Evolutionary conservation across 169 alveolate species (phyloP).

Genomic region (Plasmodium cynomolgi): DNA sequence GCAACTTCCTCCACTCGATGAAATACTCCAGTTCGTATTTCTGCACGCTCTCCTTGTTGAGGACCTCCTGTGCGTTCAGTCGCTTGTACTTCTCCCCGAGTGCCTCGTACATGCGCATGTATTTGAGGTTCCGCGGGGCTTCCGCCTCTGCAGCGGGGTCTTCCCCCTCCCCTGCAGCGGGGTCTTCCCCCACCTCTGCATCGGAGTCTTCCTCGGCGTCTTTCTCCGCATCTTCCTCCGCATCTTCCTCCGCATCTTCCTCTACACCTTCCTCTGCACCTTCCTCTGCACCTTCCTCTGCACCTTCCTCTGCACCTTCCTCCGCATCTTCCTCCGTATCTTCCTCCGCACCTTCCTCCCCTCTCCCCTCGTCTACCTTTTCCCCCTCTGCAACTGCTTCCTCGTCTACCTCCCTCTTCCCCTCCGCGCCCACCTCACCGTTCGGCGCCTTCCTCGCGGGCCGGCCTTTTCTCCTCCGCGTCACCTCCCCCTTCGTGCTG

Average conservation of each 20-base stretch:
- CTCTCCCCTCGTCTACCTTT: not conserved
- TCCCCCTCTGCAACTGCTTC: not conserved
- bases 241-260: not conserved
- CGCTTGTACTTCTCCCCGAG: conserved; percentile 56
- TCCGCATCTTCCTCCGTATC: not conserved
- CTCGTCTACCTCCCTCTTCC: not conserved
- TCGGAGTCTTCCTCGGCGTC: conserved; percentile 12
- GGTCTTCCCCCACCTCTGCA: not conserved
- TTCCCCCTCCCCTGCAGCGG: not conserved
- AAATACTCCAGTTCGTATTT: conserved; percentile 79
- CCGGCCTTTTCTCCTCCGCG: conserved; percentile 3
- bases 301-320: conserved; percentile 4
- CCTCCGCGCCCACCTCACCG: not conserved
- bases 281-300: not conserved
- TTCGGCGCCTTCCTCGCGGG: not conserved
- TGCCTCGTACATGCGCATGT: conserved; percentile 65
- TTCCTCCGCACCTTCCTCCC: conserved; percentile 18
- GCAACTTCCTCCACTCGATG: conserved; percentile 83
- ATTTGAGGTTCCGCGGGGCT: not conserved
- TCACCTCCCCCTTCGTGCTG: not conserved
- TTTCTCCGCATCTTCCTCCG: conserved; percentile 14
- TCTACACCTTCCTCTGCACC: not conserved
- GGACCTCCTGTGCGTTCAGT: not conserved
- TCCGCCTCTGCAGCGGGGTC: not conserved
- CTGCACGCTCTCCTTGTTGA: conserved; percentile 77